A percentile compares a stretch with the other conserved stretches of the same genome.
phyloP scores from a whole-genome alignment of 176 grass and related monocot genomes.

The Pontederia paniculata region DNA sequence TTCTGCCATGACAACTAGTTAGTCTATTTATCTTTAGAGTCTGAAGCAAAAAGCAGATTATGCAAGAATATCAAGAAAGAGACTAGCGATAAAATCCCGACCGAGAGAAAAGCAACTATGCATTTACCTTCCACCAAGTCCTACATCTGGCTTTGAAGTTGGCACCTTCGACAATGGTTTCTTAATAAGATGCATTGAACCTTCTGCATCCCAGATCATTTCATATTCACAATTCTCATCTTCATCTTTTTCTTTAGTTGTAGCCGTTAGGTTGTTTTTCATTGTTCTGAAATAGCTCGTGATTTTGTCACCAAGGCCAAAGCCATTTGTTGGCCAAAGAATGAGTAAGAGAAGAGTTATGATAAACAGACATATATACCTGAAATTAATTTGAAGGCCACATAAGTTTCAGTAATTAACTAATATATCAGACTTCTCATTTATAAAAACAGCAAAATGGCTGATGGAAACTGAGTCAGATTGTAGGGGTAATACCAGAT shows the following conservation, averaged over 20 bases:
- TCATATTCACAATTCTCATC: conserved; percentile 81
- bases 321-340: conserved; percentile 83
- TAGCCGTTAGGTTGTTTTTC: conserved; percentile 45
- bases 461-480: not conserved
- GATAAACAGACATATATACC: conserved; percentile 70
- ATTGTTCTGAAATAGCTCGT: conserved; percentile 36
- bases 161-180: conserved; percentile 27
- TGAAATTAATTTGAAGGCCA: conserved; percentile 32
- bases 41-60: no score
- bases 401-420: not conserved
- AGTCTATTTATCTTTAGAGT: not conserved
- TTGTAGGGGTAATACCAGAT: conserved; percentile 40
- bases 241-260: conserved; percentile 74
- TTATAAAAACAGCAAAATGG: not conserved
- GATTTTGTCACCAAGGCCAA: conserved; percentile 39
- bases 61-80: not conserved
- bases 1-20: conserved; percentile 26
- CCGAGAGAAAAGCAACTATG: no score
- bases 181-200: conserved; percentile 81
- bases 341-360: conserved; percentile 55
- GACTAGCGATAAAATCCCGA: not conserved
- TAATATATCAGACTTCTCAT: no score
- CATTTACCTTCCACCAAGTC: conserved; percentile 38
- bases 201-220: conserved; percentile 93
- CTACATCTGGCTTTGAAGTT: conserved; percentile 26